Base-by-base conservation (phyloP, 2,329 filamentous ascomycete genomes). In the Exserohilum rostratum region DNA sequence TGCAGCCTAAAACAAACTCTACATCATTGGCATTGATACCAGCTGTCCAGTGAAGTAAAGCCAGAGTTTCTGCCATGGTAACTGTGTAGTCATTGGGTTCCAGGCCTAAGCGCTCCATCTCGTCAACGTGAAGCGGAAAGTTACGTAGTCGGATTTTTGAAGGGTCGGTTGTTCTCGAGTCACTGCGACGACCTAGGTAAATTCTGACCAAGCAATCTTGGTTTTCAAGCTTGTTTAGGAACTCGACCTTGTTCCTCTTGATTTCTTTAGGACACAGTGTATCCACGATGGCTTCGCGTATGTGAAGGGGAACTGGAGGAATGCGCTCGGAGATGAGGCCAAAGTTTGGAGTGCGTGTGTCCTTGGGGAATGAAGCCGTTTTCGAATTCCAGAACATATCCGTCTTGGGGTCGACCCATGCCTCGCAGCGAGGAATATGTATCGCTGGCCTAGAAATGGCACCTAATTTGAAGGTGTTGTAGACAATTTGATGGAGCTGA, bases 1-100 rank as follows among this genome's bases (percentile, higher is more conserved):
- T 9, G 11, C 48, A 18, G 10, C 62, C 78, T 6, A 86, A 75
- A 0, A 85, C 82, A 60, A 85, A 85, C 47, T 86, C 81, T 2
- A 86, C 73, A 42, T 83, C 83, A 33, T 80, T 80, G 0, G 76
- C 82, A 57, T 85, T 82, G 0, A 83, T 58, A 13, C 70, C 57
- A 0, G 71, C 77, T 1, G 59, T 34, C 82, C 81, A 86, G 57
- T 83, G 78, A 35, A 85, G 65, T 5, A 79, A 70, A 0, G 83
- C 82, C 0, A 85, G 71, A 0, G 78, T 71, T 7, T 80, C 72
- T 0, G 78, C 83, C 76, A 85, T 83, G 0, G 67, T 65, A 1
- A 46, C 49, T 0, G 81, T 77, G 57, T 81, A 83, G 1, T 52
- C 2, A 5, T 17, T 22, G 7, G 31, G 18, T 0, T 72, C 53